phyloP scores from a whole-genome alignment of 2,329 filamentous ascomycete species.

The Aureobasidium lini region DNA sequence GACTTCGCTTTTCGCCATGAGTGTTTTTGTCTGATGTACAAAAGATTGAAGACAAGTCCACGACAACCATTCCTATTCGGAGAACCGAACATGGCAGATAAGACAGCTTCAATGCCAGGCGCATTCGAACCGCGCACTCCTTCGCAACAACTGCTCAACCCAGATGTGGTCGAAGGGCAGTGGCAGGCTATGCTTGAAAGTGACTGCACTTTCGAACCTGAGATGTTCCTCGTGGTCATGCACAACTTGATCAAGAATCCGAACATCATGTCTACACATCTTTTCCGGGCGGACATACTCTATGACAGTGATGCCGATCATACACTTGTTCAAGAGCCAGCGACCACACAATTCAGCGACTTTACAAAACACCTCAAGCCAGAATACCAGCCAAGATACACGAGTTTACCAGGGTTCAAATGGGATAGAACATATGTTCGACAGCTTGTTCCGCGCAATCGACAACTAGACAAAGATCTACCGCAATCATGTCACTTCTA shows the following conservation, averaged over 20 bases:
- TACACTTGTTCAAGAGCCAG: slow-evolving; percentile 13
- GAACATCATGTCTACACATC: slow-evolving; percentile 69
- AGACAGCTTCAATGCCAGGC: background rate
- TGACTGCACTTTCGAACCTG: slow-evolving; percentile 55
- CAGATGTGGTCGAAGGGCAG: slow-evolving; percentile 4
- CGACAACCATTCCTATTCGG: background rate
- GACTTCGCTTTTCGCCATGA: no score
- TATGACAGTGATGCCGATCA: slow-evolving; percentile 42
- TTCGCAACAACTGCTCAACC: background rate
- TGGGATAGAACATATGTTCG: slow-evolving; percentile 63
- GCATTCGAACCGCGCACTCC: background rate
- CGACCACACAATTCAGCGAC: slow-evolving; percentile 27
- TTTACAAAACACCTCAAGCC: slow-evolving; percentile 43
- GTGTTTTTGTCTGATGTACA: background rate
- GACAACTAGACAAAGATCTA: slow-evolving; percentile 63
- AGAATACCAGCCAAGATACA: slow-evolving; percentile 27
- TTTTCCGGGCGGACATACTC: slow-evolving; percentile 71
- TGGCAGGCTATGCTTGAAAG: slow-evolving; percentile 28
- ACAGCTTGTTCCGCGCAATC: slow-evolving; percentile 74
- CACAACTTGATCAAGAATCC: slow-evolving; percentile 69
- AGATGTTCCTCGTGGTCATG: slow-evolving; percentile 60
- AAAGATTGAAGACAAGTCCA: no score
- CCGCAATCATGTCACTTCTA: slow-evolving; percentile 77
- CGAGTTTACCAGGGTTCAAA: slow-evolving; percentile 25
- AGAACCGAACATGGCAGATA: background rate